Evolutionary conservation across 2,329 filamentous ascomycete genomes (phyloP).

Genomic region (Endoconidiophora polonica): DNA sequence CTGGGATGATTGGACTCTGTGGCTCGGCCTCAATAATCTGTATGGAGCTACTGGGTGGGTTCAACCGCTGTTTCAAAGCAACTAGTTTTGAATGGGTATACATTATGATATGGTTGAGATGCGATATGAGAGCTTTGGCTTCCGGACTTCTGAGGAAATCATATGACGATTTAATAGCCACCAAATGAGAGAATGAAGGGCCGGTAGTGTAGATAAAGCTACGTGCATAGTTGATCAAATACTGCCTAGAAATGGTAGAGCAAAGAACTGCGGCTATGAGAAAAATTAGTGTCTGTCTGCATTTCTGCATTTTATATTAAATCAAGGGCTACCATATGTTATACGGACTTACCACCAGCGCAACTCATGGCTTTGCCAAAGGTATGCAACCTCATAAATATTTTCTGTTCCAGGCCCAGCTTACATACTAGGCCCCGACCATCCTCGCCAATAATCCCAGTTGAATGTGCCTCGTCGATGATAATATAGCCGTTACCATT

Average conservation of each 20-base stretch:
- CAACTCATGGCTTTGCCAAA: slow-evolving; percentile 54
- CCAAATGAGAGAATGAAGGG: slow-evolving; percentile 43
- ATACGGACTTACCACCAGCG: slow-evolving; percentile 42
- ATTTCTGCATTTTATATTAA: no score
- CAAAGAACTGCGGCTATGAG: slow-evolving; percentile 39
- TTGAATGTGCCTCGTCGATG: slow-evolving; percentile 53
- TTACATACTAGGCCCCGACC: slow-evolving; percentile 43
- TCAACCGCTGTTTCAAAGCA: slow-evolving; percentile 20
- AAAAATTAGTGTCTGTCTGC: slow-evolving; percentile 10
- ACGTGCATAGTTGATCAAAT: slow-evolving; percentile 62
- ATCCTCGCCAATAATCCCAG: slow-evolving; percentile 37
- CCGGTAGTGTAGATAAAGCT: slow-evolving; percentile 60
- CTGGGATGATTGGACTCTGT: slow-evolving; percentile 45
- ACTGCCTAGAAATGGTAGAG: slow-evolving; percentile 38
- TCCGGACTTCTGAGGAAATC: slow-evolving; percentile 34
- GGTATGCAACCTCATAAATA: slow-evolving; percentile 44
- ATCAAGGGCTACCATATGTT: no score
- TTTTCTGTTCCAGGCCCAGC: slow-evolving; percentile 34
- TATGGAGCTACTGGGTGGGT: slow-evolving; percentile 12
- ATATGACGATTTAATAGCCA: slow-evolving; percentile 41
- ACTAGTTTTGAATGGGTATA: slow-evolving; percentile 29
- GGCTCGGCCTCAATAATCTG: slow-evolving; percentile 18
- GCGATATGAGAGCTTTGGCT: slow-evolving; percentile 23
- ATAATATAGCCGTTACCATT: slow-evolving; percentile 42
- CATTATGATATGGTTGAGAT: slow-evolving; percentile 29